Evolutionary conservation across 2,329 filamentous ascomycete genomes (phyloP), one percentile per base, ranked within the genome.

Genomic region (Atkinsonella hypoxylon): DNA sequence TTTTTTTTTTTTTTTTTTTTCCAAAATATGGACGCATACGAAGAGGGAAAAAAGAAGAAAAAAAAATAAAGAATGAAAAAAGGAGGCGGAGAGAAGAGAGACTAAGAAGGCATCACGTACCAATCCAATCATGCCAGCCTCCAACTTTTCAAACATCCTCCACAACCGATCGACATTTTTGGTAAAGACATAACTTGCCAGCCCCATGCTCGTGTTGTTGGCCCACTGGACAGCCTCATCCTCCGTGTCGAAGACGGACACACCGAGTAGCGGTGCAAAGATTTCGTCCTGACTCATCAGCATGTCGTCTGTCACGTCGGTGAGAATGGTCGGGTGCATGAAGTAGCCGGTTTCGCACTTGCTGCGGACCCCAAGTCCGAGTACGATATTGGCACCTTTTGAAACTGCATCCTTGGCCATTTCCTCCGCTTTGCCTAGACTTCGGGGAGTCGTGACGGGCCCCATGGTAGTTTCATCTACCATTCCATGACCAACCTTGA

Each of bases 161-260:
- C 67, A 71, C 17, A 67, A 58, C 3, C 71, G 57, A 41, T 64
- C 63, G n/a, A 70, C 58, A 56, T 74, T 62, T 52, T 64, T 63
- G 43, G 67, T 83, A 66, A 82, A 87, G 66, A 86, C 85, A 65
- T 87, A 87, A 2, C 81, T 83, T 0, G 85, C 83, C 34, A 88
- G 72, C 1, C 85, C 84, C 44, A 87, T 83, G 54, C 84, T 81
- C 0, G 81, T 73, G 4, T 67, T 60, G 60, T 89, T 88, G 1
- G 83, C 84, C 50, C 82, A 67, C 50, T 76, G 69, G 9, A 87
- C 74, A 7, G 85, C 84, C 53, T 89, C 82, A 32, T 82, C 78
- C 62, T 89, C 84, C 0, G 76, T 80, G 31, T 84, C 74, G 61
- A 88, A 88, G 13, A 75, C 70, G 65, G 85, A 86, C 2, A 88